Evolutionary conservation across 208 protist species (phyloP), one percentile per base, ranked within the genome.

Genomic region (Crithidia expoeki): DNA sequence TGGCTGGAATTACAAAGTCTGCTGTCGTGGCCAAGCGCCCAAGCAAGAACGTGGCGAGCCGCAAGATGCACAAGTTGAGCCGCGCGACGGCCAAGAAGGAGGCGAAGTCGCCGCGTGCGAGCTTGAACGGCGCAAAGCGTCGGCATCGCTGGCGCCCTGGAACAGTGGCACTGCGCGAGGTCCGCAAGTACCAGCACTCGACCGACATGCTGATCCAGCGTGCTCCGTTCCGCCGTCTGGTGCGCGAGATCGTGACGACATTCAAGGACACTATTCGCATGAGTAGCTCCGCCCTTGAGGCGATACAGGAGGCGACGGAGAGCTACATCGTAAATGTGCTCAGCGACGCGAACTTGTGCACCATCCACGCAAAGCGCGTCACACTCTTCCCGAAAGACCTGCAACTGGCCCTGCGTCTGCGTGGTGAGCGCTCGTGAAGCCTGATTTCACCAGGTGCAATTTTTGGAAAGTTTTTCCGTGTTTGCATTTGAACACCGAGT

Each of bases 311-410:
- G 79, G 98, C 98, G 42, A 90, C 97, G 38, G 98, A 99, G 84
- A 71, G 83, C n/a, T 99, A 98, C 80, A 74, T 99, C 11, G 89
- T 97, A 23, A 84, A 75, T 21, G 66, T 99, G 11, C 94, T 99
- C 40, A 79, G 87, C 57, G 97, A 98, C 75, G 97, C 96, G 38
- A 98, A 98, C 76, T 84, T 98, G 17, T 98, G 98, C 92, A 98
- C 98, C 21, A 98, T 99, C 76, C 99, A 99, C 83, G 98, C 98
- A 59, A 98, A 99, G 84, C 89, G 97, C 59, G 99, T 99, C 2
- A 99, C 99, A 51, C 97, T 99, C 72, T 99, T 99, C 91, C 95
- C 97, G 50, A 99, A 99, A 84, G 99, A 99, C 75, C 95, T 99
- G 59, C 97, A 99, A 80, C 92, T 99, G 27, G 98, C 98, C 28